A percentile compares a stretch with the other conserved stretches of the same genome.
Conservation (phyloP, 2,329 filamentous ascomycete species). For the Calonectria hongkongensis region DNA sequence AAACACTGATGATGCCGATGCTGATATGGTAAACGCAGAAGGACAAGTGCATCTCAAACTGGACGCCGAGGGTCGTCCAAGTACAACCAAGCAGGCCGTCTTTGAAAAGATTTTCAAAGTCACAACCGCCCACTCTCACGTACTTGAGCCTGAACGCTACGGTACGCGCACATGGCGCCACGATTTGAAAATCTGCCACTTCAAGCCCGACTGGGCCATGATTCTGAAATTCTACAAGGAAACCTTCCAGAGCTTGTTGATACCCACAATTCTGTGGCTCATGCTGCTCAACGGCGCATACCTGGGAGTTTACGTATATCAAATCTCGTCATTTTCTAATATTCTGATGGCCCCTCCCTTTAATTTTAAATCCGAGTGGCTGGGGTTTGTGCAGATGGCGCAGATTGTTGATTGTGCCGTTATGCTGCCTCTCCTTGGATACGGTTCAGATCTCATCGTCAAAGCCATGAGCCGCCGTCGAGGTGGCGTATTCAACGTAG, state of each 20-base stretch:
- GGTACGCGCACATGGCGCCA: constrained; percentile 43
- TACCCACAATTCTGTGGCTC: constrained; percentile 50
- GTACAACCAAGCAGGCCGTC: background rate
- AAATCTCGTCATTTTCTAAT: constrained; percentile 47
- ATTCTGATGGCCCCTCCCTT: constrained; percentile 49
- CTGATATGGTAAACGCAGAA: background rate
- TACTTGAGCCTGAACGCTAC: constrained; percentile 31
- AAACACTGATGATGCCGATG: background rate
- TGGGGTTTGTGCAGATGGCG: constrained; percentile 46
- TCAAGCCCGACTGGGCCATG: constrained; percentile 43
- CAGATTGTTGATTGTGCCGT: constrained; percentile 49
- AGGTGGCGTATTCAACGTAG: constrained; percentile 13
- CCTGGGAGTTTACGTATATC: constrained; percentile 52
- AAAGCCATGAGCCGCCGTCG: constrained; percentile 15
- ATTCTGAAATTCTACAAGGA: constrained; percentile 45
- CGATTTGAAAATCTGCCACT: constrained; percentile 50
- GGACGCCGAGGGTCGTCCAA: background rate
- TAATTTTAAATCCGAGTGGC: constrained; percentile 36
- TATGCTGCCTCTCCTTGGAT: constrained; percentile 46
- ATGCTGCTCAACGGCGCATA: constrained; percentile 51
- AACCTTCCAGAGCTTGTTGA: constrained; percentile 38
- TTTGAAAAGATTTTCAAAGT: constrained; percentile 26
- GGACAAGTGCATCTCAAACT: background rate
- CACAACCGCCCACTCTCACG: constrained; percentile 36
- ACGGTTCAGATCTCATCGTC: constrained; percentile 45